Base-by-base conservation (phyloP, 2,329 filamentous ascomycete genomes). In the Talaromyces funiculosus region DNA sequence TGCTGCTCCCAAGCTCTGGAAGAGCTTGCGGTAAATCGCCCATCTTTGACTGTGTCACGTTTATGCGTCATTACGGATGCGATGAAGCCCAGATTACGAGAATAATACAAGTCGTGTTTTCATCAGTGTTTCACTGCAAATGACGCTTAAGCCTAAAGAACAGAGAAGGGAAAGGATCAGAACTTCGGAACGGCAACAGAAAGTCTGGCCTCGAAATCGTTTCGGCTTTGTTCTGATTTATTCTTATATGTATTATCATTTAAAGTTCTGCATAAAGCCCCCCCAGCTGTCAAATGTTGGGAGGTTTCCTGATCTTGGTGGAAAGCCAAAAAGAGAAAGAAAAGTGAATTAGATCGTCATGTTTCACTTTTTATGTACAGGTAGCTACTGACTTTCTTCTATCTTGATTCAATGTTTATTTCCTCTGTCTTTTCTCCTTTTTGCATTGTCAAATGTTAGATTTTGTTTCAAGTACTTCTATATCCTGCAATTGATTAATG, bases 1-100 rank as follows among this genome's bases (percentile, higher is more conserved):
- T 77, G 93, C 94, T 65, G 94, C 94, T 59, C 92, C 93, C 72
- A 97, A 96, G 87, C 89, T 99, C 72, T 99, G 91, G 86, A 85
- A 87, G 67, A 82, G 87, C 79, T 89, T 97, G 77, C 95, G 93
- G 85, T 97, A 96, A 60, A 63, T 26, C 35, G n/a, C 45, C 47
- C 18, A 35, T 35, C 37, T 40, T 20, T 59, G 9, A 18, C 10
- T 20, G 26, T 20, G 26, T 53, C 18, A 31, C 35, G 43, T 53
- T 59, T 24, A 38, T 20, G 57, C 31, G 57, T 18, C 57, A 42
- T 49, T 40, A 51, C 24, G 43, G 20, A 51, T 51, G 43, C 35
- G 56, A 31, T 14, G 33, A 12, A 29, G 22, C 10, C 29, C 31
- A 26, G 16, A 9, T 22, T 49, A 43, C 16, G 22, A 37, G 8